Conservation (phyloP, 768 basidiomycete genomes). For the Auricularia heimuer region DNA sequence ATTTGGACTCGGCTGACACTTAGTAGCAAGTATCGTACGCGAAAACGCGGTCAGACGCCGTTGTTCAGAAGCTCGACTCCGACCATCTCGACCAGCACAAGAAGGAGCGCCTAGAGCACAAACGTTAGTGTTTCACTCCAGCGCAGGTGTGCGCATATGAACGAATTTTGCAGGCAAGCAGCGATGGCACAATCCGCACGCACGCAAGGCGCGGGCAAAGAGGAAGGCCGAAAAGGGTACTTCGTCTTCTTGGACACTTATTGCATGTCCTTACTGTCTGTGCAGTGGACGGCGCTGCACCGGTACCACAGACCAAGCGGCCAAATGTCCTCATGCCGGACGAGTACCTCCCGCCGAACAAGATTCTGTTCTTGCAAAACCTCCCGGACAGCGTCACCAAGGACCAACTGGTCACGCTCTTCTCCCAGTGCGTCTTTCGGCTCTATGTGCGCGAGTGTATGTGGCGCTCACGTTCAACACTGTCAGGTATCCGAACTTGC, state of each 20-base stretch:
- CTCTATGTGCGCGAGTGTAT: neutral
- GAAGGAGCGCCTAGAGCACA: constrained; percentile 61
- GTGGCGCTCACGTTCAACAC: neutral
- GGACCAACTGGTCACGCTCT: constrained; percentile 81
- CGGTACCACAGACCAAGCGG: constrained; percentile 59
- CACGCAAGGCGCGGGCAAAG: constrained; percentile 76
- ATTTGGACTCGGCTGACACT: constrained; percentile 1
- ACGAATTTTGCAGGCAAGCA: constrained; percentile 46
- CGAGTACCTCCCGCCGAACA: constrained; percentile 99
- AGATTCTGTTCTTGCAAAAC: constrained; percentile 96
- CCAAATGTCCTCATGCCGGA: constrained; percentile 96
- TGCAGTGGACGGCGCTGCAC: constrained; percentile 58
- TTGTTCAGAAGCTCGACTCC: constrained; percentile 66
- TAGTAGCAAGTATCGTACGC: constrained; percentile 92
- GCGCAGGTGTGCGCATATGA: constrained; percentile 7
- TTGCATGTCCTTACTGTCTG: constrained; percentile 1
- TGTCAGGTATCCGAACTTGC: constrained; percentile 78
- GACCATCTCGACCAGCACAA: constrained; percentile 69
- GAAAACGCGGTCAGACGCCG: constrained; percentile 76
- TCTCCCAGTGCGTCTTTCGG: constrained; percentile 63
- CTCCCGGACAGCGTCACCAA: constrained; percentile 88
- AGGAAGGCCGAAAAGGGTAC: constrained; percentile 71
- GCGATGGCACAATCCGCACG: constrained; percentile 82
- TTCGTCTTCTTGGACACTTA: constrained; percentile 9
- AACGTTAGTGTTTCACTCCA: constrained; percentile 49